Conservation (phyloP, 805 yeast genomes). For the Candida multigemmis region DNA sequence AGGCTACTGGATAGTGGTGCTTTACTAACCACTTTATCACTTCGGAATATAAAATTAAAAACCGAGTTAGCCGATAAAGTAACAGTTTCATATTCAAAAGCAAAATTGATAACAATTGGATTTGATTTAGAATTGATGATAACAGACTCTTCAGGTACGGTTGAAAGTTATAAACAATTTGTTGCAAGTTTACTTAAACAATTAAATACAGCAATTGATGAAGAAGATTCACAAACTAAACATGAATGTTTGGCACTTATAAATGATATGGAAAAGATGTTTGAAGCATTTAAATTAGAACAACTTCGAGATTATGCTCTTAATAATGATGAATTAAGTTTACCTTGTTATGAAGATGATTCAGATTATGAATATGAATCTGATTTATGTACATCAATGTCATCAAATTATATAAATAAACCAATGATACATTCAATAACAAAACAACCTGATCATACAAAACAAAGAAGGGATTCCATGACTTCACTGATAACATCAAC, state of each 20-base stretch:
- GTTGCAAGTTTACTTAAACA: conserved; percentile 51
- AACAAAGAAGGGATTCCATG: conserved; percentile 15
- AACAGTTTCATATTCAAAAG: conserved; percentile 53
- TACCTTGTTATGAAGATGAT: conserved; percentile 8
- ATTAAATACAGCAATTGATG: conserved; percentile 43
- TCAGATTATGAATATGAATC: conserved; percentile 16
- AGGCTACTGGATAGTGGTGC: conserved; percentile 47
- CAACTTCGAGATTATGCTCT: conserved; percentile 12
- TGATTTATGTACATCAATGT: conserved; percentile 13
- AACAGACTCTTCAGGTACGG: conserved; percentile 25
- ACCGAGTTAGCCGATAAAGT: conserved; percentile 43
- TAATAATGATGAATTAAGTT: conserved; percentile 2
- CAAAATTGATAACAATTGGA: conserved; percentile 58
- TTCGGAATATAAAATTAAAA: conserved; percentile 40
- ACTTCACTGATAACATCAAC: conserved; percentile 24
- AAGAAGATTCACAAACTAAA: conserved; percentile 47
- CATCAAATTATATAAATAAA: conserved; percentile 13
- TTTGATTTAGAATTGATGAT: conserved; percentile 45
- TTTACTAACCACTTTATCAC: conserved; percentile 32
- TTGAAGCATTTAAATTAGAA: conserved; percentile 40
- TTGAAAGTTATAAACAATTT: conserved; percentile 44
- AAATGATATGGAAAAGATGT: conserved; percentile 67
- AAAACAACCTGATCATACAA: conserved; percentile 5
- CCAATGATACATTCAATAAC: conserved; percentile 35
- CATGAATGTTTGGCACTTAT: conserved; percentile 62